Evolutionary conservation across 192 early-diverging fungal genomes (phyloP).

Genomic region (Irineochytrium annulatum): DNA sequence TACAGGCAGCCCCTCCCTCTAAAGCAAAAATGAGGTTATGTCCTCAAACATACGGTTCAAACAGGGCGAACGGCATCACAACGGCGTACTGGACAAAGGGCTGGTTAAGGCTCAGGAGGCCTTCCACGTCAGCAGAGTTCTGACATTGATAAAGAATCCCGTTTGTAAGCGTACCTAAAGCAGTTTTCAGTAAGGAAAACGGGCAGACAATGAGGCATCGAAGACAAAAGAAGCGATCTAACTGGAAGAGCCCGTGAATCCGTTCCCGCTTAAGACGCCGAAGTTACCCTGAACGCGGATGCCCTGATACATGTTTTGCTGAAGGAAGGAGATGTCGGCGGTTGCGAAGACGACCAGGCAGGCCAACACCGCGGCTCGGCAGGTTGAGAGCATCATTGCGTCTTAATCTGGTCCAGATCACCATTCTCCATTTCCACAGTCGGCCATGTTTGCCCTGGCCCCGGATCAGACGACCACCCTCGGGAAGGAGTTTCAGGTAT

Average conservation of each 20-base stretch:
- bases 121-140: slow-evolving; percentile 42
- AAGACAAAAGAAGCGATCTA: not conserved
- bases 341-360: no score
- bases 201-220: no score
- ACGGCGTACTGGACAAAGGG: slow-evolving; percentile 48
- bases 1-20: not conserved
- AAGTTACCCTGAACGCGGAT: not conserved
- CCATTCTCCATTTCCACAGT: no score
- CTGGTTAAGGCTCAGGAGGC: slow-evolving; percentile 34
- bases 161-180: slow-evolving; percentile 17
- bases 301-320: not conserved
- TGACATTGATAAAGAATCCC: slow-evolving; percentile 57
- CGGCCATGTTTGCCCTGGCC: no score
- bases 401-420: no score
- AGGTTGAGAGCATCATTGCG: no score
- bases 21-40: not conserved
- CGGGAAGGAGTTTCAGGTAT: no score
- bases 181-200: not conserved
- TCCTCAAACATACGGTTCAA: slow-evolving; percentile 45
- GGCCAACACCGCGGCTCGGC: no score
- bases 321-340: not conserved
- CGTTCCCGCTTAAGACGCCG: not conserved
- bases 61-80: slow-evolving; percentile 58
- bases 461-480: no score
- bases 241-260: not conserved